Evolutionary conservation across 306 rosid species (phyloP).

Genomic region (Inga laurina): DNA sequence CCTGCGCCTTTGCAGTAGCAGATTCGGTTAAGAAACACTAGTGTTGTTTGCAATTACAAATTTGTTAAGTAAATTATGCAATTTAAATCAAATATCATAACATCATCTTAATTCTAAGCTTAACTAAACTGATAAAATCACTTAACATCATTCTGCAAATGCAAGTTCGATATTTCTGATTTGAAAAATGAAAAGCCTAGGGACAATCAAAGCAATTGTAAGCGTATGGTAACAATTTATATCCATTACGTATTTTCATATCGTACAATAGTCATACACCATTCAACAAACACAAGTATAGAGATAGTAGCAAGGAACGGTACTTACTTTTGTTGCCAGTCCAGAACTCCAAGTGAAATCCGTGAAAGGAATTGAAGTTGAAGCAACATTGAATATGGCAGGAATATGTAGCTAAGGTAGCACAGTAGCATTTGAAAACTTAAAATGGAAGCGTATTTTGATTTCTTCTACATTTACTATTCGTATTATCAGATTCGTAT

Average conservation of each 20-base stretch:
- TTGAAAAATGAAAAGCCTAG: background rate
- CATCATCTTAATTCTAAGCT: too few species aligned
- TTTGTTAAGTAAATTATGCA: too few species aligned
- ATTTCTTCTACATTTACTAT: background rate
- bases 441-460: too few species aligned
- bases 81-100: too few species aligned
- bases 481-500: too few species aligned
- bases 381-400: background rate
- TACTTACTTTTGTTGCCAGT: slow-evolving; percentile 17
- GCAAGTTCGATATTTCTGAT: too few species aligned
- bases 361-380: slow-evolving; percentile 20
- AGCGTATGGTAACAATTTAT: background rate
- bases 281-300: background rate
- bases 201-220: background rate
- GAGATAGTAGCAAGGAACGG: background rate
- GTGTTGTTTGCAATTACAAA: too few species aligned
- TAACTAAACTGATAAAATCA: too few species aligned
- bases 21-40: too few species aligned
- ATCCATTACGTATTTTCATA: background rate
- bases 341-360: background rate
- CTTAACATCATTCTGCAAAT: too few species aligned
- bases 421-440: background rate
- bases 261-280: background rate
- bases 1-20: too few species aligned
- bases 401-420: background rate